Evolutionary conservation across 768 basidiomycete species (phyloP), one percentile per base, ranked within the genome.

Genomic region (Thelephora aurantiotincta): DNA sequence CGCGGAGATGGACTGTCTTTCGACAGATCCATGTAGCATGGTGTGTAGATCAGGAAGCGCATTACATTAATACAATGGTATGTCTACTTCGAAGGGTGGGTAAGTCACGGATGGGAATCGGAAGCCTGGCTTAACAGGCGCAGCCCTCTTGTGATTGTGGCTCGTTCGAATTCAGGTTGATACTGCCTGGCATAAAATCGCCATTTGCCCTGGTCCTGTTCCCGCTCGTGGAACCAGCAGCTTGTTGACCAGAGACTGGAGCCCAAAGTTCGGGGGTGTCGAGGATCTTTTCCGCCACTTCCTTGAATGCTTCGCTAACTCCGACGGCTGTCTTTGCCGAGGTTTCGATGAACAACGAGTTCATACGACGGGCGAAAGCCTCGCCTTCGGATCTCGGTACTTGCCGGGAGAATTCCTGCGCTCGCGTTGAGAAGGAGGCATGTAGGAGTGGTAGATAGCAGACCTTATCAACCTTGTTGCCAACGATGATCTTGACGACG

Each of bases 401-500:
- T 60, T 91, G 83, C 2, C 94, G 77, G 9, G 87, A 89, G 65
- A 83, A 87, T 58, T 96, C 93, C 89, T 92, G 56, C 42, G 33
- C 3, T n/a, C 48, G 48, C 9, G 11, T 18, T 52, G 5, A 16
- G 18, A 38, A 33, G 30, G 34, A 36, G 33, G n/a, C 36, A 23
- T 7, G 33, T 33, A 1, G 11, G 12, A 33, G 9, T 26, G 11
- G 9, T 46, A 18, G 13, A 19, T 5, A 35, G 52, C 59, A 33
- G 33, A 78, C 86, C 74, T 93, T 94, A 70, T 98, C 92, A 14
- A 94, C 68, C 65, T 98, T 99, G 66, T 85, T 85, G 26, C 88
- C 94, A 2, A 99, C 92, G 18, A 99, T 75, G 57, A 98, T 90
- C 74, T 92, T 90, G 43, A 90, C 86, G 18, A 96, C 87, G 1